Evolutionary conservation across 257 asterid genomes (phyloP).

Genomic region (Solanum pinnatisectum): DNA sequence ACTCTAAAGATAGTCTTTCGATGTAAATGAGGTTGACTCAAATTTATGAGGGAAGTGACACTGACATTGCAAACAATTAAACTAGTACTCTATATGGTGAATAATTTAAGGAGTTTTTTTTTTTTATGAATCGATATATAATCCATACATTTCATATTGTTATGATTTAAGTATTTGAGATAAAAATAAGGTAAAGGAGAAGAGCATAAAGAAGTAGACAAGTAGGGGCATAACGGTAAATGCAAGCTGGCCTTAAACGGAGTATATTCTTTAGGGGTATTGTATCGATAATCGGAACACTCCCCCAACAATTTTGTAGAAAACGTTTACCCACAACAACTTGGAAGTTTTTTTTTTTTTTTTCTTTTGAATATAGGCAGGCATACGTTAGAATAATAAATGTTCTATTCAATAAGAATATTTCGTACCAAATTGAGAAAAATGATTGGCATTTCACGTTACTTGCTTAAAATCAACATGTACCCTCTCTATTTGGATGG

Average conservation of each 20-base stretch:
- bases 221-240: neutral
- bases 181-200: neutral
- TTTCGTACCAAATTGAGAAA: neutral
- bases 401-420: neutral
- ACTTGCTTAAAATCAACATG: neutral
- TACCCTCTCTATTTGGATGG: neutral
- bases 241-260: neutral
- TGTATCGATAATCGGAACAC: neutral
- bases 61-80: neutral
- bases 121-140: neutral
- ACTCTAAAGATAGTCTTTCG: too few relatives aligned
- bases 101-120: neutral
- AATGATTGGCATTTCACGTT: neutral
- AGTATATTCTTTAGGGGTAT: neutral
- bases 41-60: neutral
- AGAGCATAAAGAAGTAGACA: neutral
- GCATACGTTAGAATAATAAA: neutral
- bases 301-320: neutral
- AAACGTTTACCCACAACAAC: neutral
- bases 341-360: neutral
- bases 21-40: too few relatives aligned
- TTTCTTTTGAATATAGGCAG: neutral
- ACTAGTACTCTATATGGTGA: neutral
- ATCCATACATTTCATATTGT: neutral
- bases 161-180: neutral